Conservation (phyloP, 768 basidiomycete genomes). For the Tylopilus sp. region DNA sequence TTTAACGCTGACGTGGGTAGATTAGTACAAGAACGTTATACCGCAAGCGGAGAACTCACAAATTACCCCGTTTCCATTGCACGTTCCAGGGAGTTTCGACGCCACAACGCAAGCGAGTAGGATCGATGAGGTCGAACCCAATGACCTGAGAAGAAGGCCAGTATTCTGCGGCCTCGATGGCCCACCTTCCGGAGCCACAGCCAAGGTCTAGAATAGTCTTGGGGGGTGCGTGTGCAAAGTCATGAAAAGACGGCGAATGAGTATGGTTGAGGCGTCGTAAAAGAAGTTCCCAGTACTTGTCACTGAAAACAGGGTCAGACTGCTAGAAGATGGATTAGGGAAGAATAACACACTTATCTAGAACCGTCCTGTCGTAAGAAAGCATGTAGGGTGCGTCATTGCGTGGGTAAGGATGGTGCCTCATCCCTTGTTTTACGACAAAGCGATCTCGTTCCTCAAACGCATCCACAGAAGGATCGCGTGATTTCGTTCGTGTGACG, state of each 20-base stretch:
- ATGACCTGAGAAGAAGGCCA: slow-evolving; percentile 62
- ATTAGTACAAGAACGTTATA: slow-evolving; percentile 8
- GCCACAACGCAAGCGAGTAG: slow-evolving; percentile 33
- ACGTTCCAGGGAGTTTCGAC: slow-evolving; percentile 37
- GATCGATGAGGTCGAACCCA: slow-evolving; percentile 61
- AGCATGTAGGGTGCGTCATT: slow-evolving; percentile 61
- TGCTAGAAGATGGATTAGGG: slow-evolving; percentile 1
- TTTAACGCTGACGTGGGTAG: slow-evolving; percentile 40
- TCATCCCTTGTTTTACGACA: slow-evolving; percentile 35
- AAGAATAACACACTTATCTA: slow-evolving; percentile 51
- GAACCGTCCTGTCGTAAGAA: slow-evolving; percentile 51
- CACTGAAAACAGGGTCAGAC: slow-evolving; percentile 40
- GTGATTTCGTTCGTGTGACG: background rate
- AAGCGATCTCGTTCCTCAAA: slow-evolving; percentile 28
- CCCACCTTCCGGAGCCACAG: slow-evolving; percentile 72
- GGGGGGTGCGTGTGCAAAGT: slow-evolving; percentile 47
- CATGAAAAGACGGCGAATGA: slow-evolving; percentile 59
- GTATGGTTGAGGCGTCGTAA: slow-evolving; percentile 52
- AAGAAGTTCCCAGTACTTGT: slow-evolving; percentile 52
- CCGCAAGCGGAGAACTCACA: slow-evolving; percentile 44
- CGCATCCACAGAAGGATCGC: slow-evolving; percentile 13
- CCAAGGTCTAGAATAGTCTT: slow-evolving; percentile 66
- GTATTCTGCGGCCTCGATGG: slow-evolving; percentile 52
- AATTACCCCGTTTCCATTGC: slow-evolving; percentile 58
- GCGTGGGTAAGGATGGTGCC: slow-evolving; percentile 50